These are phyloP conservation scores for Amesomyces nigricolor DNA, from an alignment of 2,329 filamentous ascomycete genomes.

Conservation along the genomic window DNA sequence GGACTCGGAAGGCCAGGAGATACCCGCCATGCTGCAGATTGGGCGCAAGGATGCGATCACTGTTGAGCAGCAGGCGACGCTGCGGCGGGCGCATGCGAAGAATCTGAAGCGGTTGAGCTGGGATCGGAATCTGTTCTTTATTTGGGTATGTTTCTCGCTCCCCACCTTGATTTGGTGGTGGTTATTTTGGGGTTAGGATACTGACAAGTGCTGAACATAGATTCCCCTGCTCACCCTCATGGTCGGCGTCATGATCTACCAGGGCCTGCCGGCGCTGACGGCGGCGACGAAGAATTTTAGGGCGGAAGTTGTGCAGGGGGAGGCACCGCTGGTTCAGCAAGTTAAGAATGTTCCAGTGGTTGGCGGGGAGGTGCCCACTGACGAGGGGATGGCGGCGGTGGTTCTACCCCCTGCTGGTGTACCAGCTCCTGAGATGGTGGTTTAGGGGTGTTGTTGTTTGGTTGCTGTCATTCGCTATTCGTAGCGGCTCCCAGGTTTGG, in stretches of 20 bases:
- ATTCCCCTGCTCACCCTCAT: constrained; percentile 20
- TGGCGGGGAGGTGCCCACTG: no score
- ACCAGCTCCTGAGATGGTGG: no score
- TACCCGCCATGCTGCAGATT: constrained; percentile 49
- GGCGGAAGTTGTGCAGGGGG: no score
- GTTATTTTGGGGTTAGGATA: neutral
- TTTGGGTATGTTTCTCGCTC: constrained; percentile 49
- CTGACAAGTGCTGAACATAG: neutral
- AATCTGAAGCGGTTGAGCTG: constrained; percentile 59
- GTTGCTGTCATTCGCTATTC: no score
- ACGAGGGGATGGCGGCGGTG: no score
- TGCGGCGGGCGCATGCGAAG: constrained; percentile 54
- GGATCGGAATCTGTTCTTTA: constrained; percentile 61
- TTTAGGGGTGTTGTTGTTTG: no score
- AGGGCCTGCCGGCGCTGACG: constrained; percentile 11
- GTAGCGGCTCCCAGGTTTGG: no score
- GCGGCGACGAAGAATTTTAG: neutral
- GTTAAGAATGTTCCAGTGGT: no score
- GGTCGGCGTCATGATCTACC: constrained; percentile 15
- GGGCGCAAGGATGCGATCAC: constrained; percentile 59
- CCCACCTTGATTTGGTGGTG: neutral
- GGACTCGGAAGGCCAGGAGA: constrained; percentile 35
- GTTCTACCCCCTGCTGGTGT: no score
- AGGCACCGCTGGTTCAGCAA: no score
- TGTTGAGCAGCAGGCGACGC: constrained; percentile 58